Base-by-base conservation (phyloP, 2,329 filamentous ascomycete species). In the Xylaria sp. region DNA sequence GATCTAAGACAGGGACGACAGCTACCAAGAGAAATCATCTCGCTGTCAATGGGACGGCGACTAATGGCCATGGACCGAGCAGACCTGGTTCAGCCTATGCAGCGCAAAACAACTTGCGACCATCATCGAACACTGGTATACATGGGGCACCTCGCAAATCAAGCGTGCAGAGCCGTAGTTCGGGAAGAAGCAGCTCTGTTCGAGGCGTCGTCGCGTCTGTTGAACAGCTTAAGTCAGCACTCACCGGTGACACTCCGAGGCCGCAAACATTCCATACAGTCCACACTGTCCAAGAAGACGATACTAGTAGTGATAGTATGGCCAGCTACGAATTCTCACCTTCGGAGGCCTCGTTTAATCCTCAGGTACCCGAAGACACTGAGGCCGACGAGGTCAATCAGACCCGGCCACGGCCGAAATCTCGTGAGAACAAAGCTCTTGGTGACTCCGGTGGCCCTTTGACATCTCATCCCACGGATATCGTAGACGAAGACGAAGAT, bases 251-350 rank as follows among this genome's bases (percentile, higher is more conserved):
- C 51, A 74, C 82, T 39, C 77, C 77, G 3, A 78, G 79, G 46
- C 82, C 82, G 51, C 81, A 81, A 15, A 80, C 79, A 55, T 80
- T 81, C 48, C 77, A 80, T 60, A 78, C 80, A 37, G 81, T 81
- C 2, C 78, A 80, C 60, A 78, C 80, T 31, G 81, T 81, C 1
- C 78, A 80, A 3, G 81, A 80, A 37, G 78, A 78, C n/a, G 82
- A 84, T 23, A 84, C 86, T 63, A 89, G 85, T 75, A 86, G 83
- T 66, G 91, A 93, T 63, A 92, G 90, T 78, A 87, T 93, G 84
- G 86, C 91, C 71, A 92, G 90, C 81, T 91, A 90, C 72, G 90
- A 92, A 66, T 86, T 88, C 72, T 87, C 87, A 54, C 84, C 88
- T n/a, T 92, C 90, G 7, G 91, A 93, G 75, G 81, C 89, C 23